Percentiles rank a stretch among this genome's conserved stretches.
phyloP scores from a whole-genome alignment of 805 yeast genomes.

The Spathaspora boniae region DNA sequence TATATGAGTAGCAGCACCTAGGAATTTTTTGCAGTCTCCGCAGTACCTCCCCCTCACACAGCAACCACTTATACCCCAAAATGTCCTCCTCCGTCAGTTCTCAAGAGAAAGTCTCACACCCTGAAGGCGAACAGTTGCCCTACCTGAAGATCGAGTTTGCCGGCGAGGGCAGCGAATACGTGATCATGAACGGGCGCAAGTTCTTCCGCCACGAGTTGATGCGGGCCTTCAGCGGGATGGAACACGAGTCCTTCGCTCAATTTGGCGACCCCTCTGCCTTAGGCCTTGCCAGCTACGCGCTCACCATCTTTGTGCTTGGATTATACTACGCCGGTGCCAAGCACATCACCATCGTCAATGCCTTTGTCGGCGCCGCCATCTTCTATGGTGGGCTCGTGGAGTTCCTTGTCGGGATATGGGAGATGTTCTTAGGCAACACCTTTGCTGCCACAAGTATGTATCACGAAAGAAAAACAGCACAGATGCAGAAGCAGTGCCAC shows the following conservation, averaged over 20 bases:
- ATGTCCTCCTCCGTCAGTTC: no score
- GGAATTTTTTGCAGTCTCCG: no score
- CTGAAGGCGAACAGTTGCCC: conserved; percentile 2
- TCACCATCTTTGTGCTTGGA: conserved; percentile 2
- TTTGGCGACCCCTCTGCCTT: not conserved
- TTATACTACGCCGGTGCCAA: conserved; percentile 2
- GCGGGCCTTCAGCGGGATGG: conserved; percentile 9
- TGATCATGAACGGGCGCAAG: conserved; percentile 25
- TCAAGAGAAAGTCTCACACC: no score
- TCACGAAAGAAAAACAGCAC: no score
- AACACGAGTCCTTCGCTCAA: not conserved
- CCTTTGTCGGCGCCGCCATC: conserved; percentile 53
- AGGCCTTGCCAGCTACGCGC: conserved; percentile 2
- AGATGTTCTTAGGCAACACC: conserved; percentile 57
- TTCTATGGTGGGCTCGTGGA: conserved; percentile 64
- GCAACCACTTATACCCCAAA: no score
- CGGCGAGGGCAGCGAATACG: conserved; percentile 32
- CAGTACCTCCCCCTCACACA: no score
- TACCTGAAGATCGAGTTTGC: conserved; percentile 22
- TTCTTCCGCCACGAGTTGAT: conserved; percentile 19
- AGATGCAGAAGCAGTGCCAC: no score
- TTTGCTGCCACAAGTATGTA: conserved; percentile 67
- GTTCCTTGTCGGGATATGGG: conserved; percentile 65
- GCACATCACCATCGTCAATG: conserved; percentile 22
- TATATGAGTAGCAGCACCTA: no score